Conservation (phyloP, 768 basidiomycete species). For the Panellus pusillus region DNA sequence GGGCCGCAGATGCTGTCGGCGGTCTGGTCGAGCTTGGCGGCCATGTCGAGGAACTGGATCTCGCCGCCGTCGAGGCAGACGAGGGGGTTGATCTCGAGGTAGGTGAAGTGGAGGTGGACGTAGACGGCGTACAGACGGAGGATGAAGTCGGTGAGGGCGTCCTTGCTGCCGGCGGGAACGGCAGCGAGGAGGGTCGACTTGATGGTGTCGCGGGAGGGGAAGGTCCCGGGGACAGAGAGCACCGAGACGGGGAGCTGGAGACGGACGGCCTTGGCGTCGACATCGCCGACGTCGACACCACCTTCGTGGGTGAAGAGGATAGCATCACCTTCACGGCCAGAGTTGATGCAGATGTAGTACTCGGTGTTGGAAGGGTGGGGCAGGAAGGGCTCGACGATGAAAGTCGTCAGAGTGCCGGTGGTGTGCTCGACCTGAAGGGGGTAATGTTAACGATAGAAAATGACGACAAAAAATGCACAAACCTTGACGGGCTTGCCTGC, state of each 20-base stretch:
- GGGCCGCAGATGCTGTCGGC: conserved; percentile 97
- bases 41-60: conserved; percentile 98
- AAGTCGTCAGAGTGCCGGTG: conserved; percentile 94
- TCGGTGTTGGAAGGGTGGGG: conserved; percentile 93
- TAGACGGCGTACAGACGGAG: conserved; percentile 95
- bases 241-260: conserved; percentile 75
- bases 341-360: conserved; percentile 98
- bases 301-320: conserved; percentile 99
- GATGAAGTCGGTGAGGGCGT: conserved; percentile 93
- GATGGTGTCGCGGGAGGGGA: conserved; percentile 83
- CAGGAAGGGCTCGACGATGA: conserved; percentile 99
- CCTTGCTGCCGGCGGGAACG: conserved; percentile 83
- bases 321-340: conserved; percentile 88
- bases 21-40: conserved; percentile 98
- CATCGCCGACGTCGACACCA: conserved; percentile 98
- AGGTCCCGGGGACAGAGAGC: conserved; percentile 42
- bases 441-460: conserved; percentile 6
- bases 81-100: conserved; percentile 99
- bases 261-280: conserved; percentile 94
- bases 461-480: conserved; percentile 28
- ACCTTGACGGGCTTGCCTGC: conserved; percentile 95
- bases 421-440: conserved; percentile 78
- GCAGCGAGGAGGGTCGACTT: conserved; percentile 74
- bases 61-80: conserved; percentile 84
- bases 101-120: conserved; percentile 98